Evolutionary conservation across 1,139 yeast species (phyloP), one percentile per base, ranked within the genome.

Genomic region (Starmera stellimalicola): DNA sequence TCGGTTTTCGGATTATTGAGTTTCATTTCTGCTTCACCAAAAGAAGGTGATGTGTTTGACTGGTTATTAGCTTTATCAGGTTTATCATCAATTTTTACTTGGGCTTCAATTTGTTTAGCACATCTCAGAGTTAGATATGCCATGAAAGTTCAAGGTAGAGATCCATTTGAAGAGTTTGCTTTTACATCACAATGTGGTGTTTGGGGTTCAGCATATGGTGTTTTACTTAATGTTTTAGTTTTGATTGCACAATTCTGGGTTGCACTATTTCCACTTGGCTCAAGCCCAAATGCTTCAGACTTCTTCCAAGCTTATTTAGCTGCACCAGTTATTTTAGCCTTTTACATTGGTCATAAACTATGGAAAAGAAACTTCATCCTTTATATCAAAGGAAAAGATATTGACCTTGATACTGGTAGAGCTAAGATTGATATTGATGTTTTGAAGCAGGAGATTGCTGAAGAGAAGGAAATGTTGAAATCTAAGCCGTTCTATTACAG

Each of bases 351-450:
- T 37, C 79, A 74, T 61, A 64, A 71, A 43, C 17, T 70, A 18
- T 73, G 70, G 68, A 65, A 64, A 47, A 68, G 58, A 39, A 71
- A 72, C 47, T 74, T 70, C 70, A 61, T 47, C 22, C 41, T 70
- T 14, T 68, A 52, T 45, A 60, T 68, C 47, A 63, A 67, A 36
- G 67, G 74, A 26, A 52, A 59, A 33, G 70, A 73, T 36, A 68
- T 77, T 39, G 82, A 76, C 51, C 56, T 77, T 37, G 81, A 73
- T 45, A 62, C 74, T 23, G 85, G 85, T 54, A 74, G 85, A 70
- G 70, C 79, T 7, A n/a, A n/a, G n/a, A n/a, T n/a, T 39, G 84
- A 77, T 52, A 55, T 77, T 44, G 85, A 78, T 42, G 60, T 74
- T 35, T 63, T 77, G 51, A 76, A 65, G 54, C 78, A 73, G 56